Evolutionary conservation across 164 flowering plant genomes (phyloP).

Genomic region (Cinnamomum micranthum): DNA sequence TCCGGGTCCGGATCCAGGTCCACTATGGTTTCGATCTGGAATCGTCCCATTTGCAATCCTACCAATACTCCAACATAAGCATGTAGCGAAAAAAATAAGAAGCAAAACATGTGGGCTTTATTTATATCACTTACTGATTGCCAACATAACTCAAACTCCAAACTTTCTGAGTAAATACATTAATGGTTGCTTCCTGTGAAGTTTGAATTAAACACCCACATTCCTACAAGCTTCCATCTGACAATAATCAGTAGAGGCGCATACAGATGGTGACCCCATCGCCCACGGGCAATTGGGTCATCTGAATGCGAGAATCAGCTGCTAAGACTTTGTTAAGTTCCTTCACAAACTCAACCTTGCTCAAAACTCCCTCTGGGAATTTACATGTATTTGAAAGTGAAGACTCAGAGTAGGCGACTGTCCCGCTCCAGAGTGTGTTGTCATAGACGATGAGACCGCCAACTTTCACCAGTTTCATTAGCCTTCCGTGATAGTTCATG

Average conservation of each 20-base stretch:
- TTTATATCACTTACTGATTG: too few species aligned
- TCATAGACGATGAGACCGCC: conserved; percentile 24
- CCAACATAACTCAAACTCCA: too few species aligned
- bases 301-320: conserved; percentile 16
- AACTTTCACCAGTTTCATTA: conserved; percentile 19
- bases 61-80: too few species aligned
- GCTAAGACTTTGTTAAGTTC: conserved; percentile 18
- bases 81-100: too few species aligned
- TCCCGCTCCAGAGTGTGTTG: conserved; percentile 19
- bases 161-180: too few species aligned
- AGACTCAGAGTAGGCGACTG: conserved; percentile 5
- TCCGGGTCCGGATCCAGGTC: too few species aligned
- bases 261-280: conserved; percentile 22
- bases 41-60: too few species aligned
- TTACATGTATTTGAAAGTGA: background rate
- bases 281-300: conserved; percentile 14
- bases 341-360: background rate
- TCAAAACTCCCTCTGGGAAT: background rate
- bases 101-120: too few species aligned
- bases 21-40: too few species aligned
- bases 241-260: conserved; percentile 2
- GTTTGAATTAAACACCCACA: too few species aligned
- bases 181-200: too few species aligned
- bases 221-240: too few species aligned
- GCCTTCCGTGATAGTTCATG: conserved; percentile 13